Percentiles rank a stretch among this genome's conserved stretches.
Evolutionary conservation across 305 asterid species (phyloP).

Genomic region (Euphrasia arctica): DNA sequence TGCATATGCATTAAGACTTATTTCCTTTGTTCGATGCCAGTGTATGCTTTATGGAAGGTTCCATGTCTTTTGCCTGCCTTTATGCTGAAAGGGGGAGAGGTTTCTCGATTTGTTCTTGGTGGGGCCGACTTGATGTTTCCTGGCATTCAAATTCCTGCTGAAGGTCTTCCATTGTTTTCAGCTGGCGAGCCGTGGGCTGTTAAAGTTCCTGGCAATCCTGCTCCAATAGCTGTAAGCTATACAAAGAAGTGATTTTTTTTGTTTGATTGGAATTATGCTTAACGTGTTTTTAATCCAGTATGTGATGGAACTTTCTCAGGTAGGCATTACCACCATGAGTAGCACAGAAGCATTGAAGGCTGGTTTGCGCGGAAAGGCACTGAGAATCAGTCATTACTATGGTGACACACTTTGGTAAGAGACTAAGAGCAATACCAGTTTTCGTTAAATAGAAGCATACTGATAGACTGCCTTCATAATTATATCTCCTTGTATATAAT

Average conservation of each 20-base stretch:
- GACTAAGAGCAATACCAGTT: constrained; percentile 32
- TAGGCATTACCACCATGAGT: constrained; percentile 83
- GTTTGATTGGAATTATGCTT: constrained; percentile 11
- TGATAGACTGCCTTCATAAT: constrained; percentile 11
- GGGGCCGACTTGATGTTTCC: constrained; percentile 99
- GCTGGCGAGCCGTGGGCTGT: constrained; percentile 92
- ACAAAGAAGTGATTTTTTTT: constrained; percentile 21
- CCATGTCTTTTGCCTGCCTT: constrained; percentile 87
- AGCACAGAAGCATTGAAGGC: constrained; percentile 82
- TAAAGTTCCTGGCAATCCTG: constrained; percentile 93
- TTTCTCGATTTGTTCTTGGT: constrained; percentile 82
- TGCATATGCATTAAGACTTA: constrained; percentile 6
- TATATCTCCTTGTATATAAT: constrained; percentile 7
- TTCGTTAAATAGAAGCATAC: constrained; percentile 6
- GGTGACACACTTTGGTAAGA: constrained; percentile 92
- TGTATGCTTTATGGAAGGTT: constrained; percentile 94
- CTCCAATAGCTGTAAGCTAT: constrained; percentile 87
- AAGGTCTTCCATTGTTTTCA: constrained; percentile 78
- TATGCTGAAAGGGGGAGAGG: constrained; percentile 88
- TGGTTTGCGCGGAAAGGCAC: constrained; percentile 92
- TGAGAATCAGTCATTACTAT: constrained; percentile 73
- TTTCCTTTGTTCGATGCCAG: constrained; percentile 43
- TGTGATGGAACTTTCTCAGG: constrained; percentile 44
- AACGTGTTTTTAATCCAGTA: constrained; percentile 7
- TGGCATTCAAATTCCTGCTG: constrained; percentile 66